Conservation (phyloP, 352 stramenopile genomes). For the Phytopythium mirpurense region DNA sequence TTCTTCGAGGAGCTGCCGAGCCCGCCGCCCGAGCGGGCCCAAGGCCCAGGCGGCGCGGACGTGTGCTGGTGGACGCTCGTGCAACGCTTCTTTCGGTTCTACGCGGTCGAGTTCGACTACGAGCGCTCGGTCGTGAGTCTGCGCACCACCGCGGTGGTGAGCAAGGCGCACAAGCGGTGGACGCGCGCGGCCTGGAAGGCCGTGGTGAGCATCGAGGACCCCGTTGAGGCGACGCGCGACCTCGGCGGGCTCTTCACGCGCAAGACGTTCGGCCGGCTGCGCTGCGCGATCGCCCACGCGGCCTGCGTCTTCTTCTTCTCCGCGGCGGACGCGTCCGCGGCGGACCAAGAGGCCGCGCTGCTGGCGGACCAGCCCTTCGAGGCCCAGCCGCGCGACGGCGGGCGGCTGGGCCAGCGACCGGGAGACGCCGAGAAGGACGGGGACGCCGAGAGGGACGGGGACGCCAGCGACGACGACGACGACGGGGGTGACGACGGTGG, state of each 20-base stretch:
- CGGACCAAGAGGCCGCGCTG: not conserved
- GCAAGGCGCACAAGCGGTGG: constrained; percentile 48
- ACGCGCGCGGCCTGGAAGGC: constrained; percentile 26
- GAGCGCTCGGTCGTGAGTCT: constrained; percentile 56
- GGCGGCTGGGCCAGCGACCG: too few species aligned
- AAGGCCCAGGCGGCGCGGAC: not conserved
- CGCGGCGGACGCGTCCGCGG: not conserved
- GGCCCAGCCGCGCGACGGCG: not conserved
- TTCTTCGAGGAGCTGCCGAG: not conserved
- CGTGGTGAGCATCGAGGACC: constrained; percentile 71
- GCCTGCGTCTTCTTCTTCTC: constrained; percentile 20
- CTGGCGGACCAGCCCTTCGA: constrained; percentile 1
- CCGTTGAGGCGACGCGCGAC: constrained; percentile 64
- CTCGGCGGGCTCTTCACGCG: constrained; percentile 63
- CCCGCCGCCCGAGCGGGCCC: not conserved
- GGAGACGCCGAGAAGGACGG: not conserved
- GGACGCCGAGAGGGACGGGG: not conserved
- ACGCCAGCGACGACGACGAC: not conserved
- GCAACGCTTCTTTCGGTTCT: constrained; percentile 71
- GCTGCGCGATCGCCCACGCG: constrained; percentile 44
- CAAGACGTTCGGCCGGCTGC: constrained; percentile 42
- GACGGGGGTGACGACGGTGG: not conserved
- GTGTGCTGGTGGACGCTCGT: constrained; percentile 33
- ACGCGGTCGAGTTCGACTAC: constrained; percentile 67
- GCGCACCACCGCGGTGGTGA: constrained; percentile 20